Evolutionary conservation across 805 yeast genomes (phyloP).

Genomic region (Starmerella stellata): DNA sequence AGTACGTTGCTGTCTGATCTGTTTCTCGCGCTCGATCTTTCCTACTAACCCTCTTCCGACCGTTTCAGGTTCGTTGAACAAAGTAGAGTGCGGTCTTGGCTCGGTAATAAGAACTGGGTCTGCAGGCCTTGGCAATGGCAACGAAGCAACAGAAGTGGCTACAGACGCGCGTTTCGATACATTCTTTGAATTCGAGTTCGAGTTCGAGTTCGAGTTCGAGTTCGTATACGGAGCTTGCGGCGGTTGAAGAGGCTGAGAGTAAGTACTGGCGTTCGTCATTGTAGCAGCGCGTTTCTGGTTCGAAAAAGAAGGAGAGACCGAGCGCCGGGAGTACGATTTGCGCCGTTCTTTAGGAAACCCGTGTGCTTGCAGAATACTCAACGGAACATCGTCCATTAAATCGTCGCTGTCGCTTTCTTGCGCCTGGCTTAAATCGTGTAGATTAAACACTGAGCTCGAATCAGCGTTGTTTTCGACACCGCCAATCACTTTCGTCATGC

Average conservation of each 20-base stretch:
- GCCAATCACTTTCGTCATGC: constrained; percentile 26
- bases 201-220: too few species aligned
- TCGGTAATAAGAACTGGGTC: not conserved
- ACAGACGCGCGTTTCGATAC: too few species aligned
- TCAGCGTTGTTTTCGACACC: not conserved
- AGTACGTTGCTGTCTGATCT: constrained; percentile 21
- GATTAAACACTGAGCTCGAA: not conserved
- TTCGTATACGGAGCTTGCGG: too few species aligned
- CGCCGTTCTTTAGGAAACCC: constrained; percentile 20
- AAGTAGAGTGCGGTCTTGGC: constrained; percentile 16
- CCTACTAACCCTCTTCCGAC: constrained; percentile 25
- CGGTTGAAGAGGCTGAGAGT: too few species aligned
- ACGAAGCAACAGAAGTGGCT: not conserved
- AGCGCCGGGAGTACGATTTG: not conserved
- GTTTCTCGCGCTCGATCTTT: constrained; percentile 26
- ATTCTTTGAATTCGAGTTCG: too few species aligned
- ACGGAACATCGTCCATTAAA: constrained; percentile 26
- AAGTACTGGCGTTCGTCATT: too few species aligned
- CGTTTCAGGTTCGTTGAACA: constrained; percentile 13
- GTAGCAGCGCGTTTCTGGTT: too few species aligned
- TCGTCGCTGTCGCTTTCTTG: constrained; percentile 22
- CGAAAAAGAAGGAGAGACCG: not conserved
- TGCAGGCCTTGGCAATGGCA: not conserved
- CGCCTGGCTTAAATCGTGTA: not conserved
- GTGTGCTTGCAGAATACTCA: constrained; percentile 26